Evolutionary conservation across 1,139 yeast genomes (phyloP), one percentile per base, ranked within the genome.

Genomic region (Groenewaldozyma auringiensis): DNA sequence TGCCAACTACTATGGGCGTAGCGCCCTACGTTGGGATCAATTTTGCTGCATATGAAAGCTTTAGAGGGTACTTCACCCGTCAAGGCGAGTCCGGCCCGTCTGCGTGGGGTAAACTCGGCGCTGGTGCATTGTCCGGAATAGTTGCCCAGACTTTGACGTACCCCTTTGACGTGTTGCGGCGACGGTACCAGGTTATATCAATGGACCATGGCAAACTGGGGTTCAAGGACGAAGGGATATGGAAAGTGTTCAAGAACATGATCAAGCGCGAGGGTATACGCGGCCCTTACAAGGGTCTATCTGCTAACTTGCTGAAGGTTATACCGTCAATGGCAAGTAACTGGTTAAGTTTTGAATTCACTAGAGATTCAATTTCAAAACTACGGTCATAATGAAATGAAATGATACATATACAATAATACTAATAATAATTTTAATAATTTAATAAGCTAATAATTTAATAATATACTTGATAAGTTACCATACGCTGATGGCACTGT

Each of bases 11-110:
- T 2, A 66, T 86, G 53, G 97, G 97, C 1, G 96, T 92, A 13
- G 96, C 96, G 1, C 97, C 98, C 1, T 92, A 89, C 58, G 96
- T 87, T 38, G 96, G 96, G 2, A 74, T 92, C 46, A 92, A 89
- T 65, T 92, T 92, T 63, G 84, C 96, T 4, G 78, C 87, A 40
- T 92, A 89, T 67, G 97, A 92, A 59, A 78, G 76, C 49, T 61
- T 88, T 55, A 78, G 92, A 50, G 94, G 83, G 53, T 48, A 60
- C 21, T 55, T 65, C 22, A 60, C 68, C 11, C 68, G 71, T 2
- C 56, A 54, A 16, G 62, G 64, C 14, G 56, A 57, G 27, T 46
- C 50, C 4, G 59, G 60, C 35, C 70, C 70, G 20, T 61, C 63
- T 3, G 65, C 83, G 2, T 46, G 70, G 21, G 77, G 78, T 67